Conservation (phyloP, 768 basidiomycete species). For the Leccinellum albellum region DNA sequence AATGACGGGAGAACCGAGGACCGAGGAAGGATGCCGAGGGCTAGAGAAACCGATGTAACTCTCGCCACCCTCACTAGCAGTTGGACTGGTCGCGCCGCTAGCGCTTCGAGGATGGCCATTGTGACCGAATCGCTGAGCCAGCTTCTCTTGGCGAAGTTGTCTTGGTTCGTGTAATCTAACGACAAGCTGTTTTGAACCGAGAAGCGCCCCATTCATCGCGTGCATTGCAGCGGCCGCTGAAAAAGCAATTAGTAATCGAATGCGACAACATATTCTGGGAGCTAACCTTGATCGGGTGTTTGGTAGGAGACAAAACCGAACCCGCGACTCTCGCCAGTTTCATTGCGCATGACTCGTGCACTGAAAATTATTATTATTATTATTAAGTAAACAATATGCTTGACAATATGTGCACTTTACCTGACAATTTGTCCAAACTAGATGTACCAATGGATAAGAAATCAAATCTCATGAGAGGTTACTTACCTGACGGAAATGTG, state of each 20-base stretch:
- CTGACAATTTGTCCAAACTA: constrained; percentile 90
- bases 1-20: constrained; percentile 55
- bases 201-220: constrained; percentile 70
- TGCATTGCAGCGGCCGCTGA: constrained; percentile 71
- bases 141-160: constrained; percentile 84
- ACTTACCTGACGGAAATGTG: constrained; percentile 72
- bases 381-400: not conserved
- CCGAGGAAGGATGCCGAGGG: constrained; percentile 52
- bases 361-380: constrained; percentile 39
- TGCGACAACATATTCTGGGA: not conserved
- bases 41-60: constrained; percentile 72
- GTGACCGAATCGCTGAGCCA: constrained; percentile 76
- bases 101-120: constrained; percentile 78
- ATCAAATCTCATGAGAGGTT: not conserved
- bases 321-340: constrained; percentile 73
- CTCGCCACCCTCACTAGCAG: constrained; percentile 78
- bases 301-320: constrained; percentile 92
- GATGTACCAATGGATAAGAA: constrained; percentile 15
- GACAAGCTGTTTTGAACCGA: constrained; percentile 76
- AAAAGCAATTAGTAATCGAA: constrained; percentile 4
- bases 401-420: constrained; percentile 34
- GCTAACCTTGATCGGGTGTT: constrained; percentile 72
- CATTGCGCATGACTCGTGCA: constrained; percentile 90
- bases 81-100: constrained; percentile 83
- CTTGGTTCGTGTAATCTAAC: constrained; percentile 91